Evolutionary conservation across 2,329 filamentous ascomycete genomes (phyloP), one percentile per base, ranked within the genome.

Genomic region (Teratosphaeria epicoccoides): DNA sequence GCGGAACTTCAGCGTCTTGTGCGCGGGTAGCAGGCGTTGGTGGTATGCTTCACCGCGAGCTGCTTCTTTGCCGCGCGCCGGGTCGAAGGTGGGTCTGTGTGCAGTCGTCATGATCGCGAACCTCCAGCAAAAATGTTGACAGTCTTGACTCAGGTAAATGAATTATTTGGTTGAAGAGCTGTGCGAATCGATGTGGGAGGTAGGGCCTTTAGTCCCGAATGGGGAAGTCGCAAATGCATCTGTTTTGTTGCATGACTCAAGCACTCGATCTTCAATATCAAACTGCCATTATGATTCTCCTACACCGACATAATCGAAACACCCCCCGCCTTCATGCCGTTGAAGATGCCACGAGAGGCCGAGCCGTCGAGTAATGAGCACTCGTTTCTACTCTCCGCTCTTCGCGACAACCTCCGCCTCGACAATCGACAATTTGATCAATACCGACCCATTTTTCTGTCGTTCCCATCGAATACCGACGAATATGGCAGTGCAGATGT

Each of bases 1-100:
- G 23, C 88, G 82, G 67, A 84, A 86, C 73, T 98, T 98, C 66
- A 98, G 83, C 58, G 88, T 84, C 11, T 88, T 97, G 70, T 98
- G 86, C 26, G 93, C 93, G 28, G 93, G 91, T 12, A 96, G 83
- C 14, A 97, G 85, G 62, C 93, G 86, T 71, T 97, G 91, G 68
- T 98, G 93, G 75, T 96, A 97, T 62, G 89, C 91, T 47, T 88
- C 87, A 46, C 93, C 93, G 64, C 89, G 85, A 54, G 89, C 85
- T 63, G 90, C 88, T 72, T 98, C 93, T 77, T 96, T 96, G 68
- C 93, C 93, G 67, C 85, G 83, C 43, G 91, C 90, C 59, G 93
- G 93, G 69, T 98, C 93, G 67, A 98, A 98, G 0, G 93, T 98
- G 52, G 93, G 93, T 73, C 93, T 86, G 68, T 84, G 82, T 52